These are phyloP conservation scores for Ceriops zippeliana DNA, from an alignment of 345 rosid species.

Conservation along the genomic window DNA sequence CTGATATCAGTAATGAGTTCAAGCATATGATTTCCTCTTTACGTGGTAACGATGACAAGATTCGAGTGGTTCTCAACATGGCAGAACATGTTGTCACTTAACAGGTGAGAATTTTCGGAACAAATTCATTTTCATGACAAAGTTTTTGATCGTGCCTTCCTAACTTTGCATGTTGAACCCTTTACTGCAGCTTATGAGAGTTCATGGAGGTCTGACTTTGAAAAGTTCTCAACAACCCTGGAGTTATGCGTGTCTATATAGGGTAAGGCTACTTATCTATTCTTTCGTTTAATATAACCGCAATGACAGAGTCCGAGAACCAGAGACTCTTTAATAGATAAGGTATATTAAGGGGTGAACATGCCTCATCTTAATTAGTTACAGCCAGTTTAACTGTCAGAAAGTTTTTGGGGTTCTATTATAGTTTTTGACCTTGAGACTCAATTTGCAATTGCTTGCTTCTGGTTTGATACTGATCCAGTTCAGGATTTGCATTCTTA, in stretches of 20 bases:
- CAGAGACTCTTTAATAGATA: neutral
- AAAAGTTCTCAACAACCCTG: slow-evolving; percentile 92
- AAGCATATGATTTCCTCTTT: slow-evolving; percentile 89
- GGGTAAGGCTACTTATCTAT: slow-evolving; percentile 49
- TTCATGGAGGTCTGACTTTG: slow-evolving; percentile 96
- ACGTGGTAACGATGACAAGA: slow-evolving; percentile 96
- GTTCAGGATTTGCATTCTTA: too few species aligned
- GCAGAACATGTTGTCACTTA: slow-evolving; percentile 97
- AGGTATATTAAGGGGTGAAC: neutral
- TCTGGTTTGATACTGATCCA: neutral
- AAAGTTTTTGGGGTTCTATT: too few species aligned
- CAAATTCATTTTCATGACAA: neutral
- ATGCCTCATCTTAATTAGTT: too few species aligned
- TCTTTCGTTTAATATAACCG: neutral
- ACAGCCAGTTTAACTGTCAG: too few species aligned
- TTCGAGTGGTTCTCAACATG: slow-evolving; percentile 90
- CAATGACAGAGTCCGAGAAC: neutral
- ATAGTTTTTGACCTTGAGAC: too few species aligned
- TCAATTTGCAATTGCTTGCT: neutral
- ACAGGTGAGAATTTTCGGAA: slow-evolving; percentile 46
- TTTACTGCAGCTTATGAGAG: slow-evolving; percentile 82
- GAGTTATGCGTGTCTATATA: slow-evolving; percentile 87
- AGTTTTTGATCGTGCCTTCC: neutral
- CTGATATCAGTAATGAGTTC: slow-evolving; percentile 95
- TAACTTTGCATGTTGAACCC: slow-evolving; percentile 9